These are phyloP conservation scores for Magnaporthiopsis incrustans DNA, from an alignment of 2,329 filamentous ascomycete species.

Conservation along the genomic window DNA sequence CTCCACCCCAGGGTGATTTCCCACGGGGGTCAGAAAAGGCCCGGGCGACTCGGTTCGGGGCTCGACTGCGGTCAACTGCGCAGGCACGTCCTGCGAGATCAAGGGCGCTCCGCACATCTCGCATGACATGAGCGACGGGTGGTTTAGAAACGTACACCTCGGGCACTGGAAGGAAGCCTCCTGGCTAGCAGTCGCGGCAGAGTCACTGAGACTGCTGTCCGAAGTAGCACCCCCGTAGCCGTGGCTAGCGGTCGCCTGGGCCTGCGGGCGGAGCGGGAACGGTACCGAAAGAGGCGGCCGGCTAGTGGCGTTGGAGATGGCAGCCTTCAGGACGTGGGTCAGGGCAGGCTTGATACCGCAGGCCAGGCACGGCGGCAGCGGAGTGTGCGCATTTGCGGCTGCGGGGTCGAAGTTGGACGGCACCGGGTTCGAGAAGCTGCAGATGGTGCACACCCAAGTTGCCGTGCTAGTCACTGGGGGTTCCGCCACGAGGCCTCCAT, in stretches of 20 bases:
- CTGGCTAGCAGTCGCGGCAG: constrained; percentile 18
- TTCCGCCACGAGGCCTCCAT: constrained; percentile 34
- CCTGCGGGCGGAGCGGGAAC: constrained; percentile 23
- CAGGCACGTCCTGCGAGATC: constrained; percentile 40
- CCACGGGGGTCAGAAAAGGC: constrained; percentile 45
- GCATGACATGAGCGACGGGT: constrained; percentile 76
- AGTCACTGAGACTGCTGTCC: constrained; percentile 6
- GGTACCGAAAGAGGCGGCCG: constrained; percentile 28
- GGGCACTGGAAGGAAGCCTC: constrained; percentile 58
- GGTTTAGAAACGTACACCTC: constrained; percentile 88
- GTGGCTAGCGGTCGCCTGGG: not conserved
- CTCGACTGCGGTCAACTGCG: constrained; percentile 31
- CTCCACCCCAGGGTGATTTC: constrained; percentile 34
- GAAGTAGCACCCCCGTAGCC: not conserved
- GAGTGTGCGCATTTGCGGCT: constrained; percentile 69
- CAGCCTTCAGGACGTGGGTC: constrained; percentile 75
- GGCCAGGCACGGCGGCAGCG: constrained; percentile 77
- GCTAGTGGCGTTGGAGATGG: constrained; percentile 66
- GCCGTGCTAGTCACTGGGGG: constrained; percentile 46
- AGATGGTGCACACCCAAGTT: constrained; percentile 95
- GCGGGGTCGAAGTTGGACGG: constrained; percentile 89
- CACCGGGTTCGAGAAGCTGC: constrained; percentile 87
- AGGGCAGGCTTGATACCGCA: constrained; percentile 91
- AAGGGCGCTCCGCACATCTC: constrained; percentile 86
- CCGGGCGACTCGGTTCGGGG: constrained; percentile 69